Conservation (phyloP, 148 eudicot species). For the Vaccinium vitisidaea region DNA sequence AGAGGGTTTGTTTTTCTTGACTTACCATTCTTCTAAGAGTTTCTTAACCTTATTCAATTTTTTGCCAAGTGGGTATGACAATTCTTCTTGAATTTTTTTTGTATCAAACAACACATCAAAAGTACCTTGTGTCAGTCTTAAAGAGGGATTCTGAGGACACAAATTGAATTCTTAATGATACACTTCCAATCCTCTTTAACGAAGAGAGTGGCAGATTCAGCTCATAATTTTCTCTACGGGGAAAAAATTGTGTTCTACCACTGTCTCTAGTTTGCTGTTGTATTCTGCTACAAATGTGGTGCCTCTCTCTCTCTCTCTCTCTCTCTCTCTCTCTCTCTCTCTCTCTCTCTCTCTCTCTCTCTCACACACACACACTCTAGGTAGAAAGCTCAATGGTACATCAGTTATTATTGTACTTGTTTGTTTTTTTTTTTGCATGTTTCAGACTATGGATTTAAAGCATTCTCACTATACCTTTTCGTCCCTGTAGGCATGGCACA, state of each 20-base stretch:
- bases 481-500: conserved; percentile 56
- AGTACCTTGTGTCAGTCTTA: neutral
- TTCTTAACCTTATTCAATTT: neutral
- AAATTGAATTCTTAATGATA: neutral
- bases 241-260: neutral
- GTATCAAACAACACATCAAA: neutral
- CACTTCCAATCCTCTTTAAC: neutral
- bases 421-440: neutral
- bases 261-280: neutral
- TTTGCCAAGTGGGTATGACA: neutral
- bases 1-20: conserved; percentile 49
- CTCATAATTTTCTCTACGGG: neutral
- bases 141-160: neutral
- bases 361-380: too few relatives aligned
- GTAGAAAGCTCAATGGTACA: neutral
- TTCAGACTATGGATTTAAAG: neutral
- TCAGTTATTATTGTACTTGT: neutral
- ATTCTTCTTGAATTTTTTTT: neutral
- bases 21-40: conserved; percentile 1
- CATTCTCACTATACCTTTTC: neutral
- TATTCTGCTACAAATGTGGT: neutral
- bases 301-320: neutral
- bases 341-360: neutral
- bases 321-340: neutral
- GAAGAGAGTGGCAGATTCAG: neutral